Percentiles rank a stretch among this genome's conserved stretches.
Conservation (phyloP, 805 yeast genomes). For the Metschnikowia dekortorum region DNA sequence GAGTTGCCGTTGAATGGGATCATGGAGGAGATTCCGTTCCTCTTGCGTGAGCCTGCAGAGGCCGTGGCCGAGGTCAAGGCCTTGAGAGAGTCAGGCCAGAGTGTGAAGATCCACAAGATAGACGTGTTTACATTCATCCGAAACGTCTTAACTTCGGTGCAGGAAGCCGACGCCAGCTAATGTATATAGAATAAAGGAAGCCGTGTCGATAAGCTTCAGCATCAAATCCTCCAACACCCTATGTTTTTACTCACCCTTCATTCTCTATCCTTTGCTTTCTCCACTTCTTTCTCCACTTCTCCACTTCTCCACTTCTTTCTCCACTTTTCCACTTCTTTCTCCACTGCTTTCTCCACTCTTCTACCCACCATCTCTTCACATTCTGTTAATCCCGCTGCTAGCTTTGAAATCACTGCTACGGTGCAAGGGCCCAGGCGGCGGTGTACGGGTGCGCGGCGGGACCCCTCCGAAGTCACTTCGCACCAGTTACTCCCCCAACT, state of each 20-base stretch:
- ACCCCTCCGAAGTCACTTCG: too few relatives aligned
- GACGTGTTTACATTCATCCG: constrained; percentile 37
- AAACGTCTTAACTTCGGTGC: constrained; percentile 24
- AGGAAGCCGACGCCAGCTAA: constrained; percentile 1
- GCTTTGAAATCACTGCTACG: too few relatives aligned
- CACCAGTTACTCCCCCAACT: not conserved
- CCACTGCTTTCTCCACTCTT: too few relatives aligned
- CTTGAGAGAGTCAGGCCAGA: constrained; percentile 40
- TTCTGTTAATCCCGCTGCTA: too few relatives aligned
- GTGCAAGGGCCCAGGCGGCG: not conserved
- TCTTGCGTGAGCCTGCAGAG: constrained; percentile 28
- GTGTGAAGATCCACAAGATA: constrained; percentile 32
- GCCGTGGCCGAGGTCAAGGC: constrained; percentile 46
- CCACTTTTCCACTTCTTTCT: too few relatives aligned
- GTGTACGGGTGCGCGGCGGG: not conserved
- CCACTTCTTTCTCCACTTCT: too few relatives aligned
- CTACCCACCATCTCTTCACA: too few relatives aligned
- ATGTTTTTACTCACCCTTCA: too few relatives aligned
- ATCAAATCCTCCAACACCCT: too few relatives aligned
- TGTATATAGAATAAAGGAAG: not conserved
- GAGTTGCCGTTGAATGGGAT: constrained; percentile 35
- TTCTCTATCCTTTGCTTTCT: too few relatives aligned
- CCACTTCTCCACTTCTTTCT: too few relatives aligned
- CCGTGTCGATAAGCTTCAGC: too few relatives aligned
- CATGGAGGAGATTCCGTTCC: constrained; percentile 41